Evolutionary conservation across 441 rosid genomes (phyloP).

Genomic region (Populus trichocarpa): DNA sequence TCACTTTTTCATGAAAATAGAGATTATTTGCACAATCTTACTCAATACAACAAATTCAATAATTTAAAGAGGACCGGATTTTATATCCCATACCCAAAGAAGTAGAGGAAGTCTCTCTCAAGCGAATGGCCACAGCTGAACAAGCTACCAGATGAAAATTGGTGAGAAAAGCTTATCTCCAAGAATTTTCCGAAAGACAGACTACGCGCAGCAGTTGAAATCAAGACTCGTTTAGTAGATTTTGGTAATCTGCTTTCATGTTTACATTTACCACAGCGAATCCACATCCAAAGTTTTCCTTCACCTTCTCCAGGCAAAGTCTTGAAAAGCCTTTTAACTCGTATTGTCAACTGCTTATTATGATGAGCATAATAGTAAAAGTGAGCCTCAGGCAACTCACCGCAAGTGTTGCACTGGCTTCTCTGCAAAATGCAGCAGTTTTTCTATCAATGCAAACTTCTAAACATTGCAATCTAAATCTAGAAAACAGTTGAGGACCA

Average conservation of each 20-base stretch:
- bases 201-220: conserved; percentile 72
- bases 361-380: conserved; percentile 81
- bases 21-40: neutral
- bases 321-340: conserved; percentile 55
- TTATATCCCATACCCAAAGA: conserved; percentile 75
- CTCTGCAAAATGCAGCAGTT: conserved; percentile 47
- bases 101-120: conserved; percentile 69
- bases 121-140: conserved; percentile 84
- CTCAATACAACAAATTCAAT: neutral
- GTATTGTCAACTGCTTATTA: conserved; percentile 74
- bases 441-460: conserved; percentile 22
- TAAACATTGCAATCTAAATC: neutral
- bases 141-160: conserved; percentile 37
- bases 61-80: neutral
- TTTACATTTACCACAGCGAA: conserved; percentile 80
- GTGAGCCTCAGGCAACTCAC: conserved; percentile 77
- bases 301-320: conserved; percentile 63
- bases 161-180: conserved; percentile 79
- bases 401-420: conserved; percentile 56
- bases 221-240: conserved; percentile 77
- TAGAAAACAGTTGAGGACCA: conserved; percentile 1
- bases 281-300: conserved; percentile 99
- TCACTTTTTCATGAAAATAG: neutral
- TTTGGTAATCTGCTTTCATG: conserved; percentile 38
- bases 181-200: conserved; percentile 95